These are phyloP conservation scores for Trametes punicea DNA, from an alignment of 768 basidiomycete species.

Conservation along the genomic window DNA sequence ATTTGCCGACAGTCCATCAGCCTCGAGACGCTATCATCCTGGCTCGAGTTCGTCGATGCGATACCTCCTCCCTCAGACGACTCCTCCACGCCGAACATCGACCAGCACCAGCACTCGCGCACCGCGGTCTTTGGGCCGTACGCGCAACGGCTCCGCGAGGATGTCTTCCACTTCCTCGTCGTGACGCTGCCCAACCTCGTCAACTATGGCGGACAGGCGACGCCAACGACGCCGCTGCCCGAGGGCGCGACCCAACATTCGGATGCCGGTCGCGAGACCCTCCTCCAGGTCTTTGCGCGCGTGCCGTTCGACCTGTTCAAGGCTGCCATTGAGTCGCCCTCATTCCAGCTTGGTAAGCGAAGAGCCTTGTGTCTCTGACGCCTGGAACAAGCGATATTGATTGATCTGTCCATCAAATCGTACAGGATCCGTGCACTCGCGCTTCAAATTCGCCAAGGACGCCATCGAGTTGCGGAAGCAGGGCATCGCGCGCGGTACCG, in stretches of 20 bases:
- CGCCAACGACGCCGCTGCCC: constrained; percentile 35
- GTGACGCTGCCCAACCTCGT: constrained; percentile 67
- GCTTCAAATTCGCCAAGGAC: constrained; percentile 91
- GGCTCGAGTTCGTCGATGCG: constrained; percentile 73
- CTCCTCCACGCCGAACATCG: constrained; percentile 41
- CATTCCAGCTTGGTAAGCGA: constrained; percentile 70
- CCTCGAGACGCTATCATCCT: constrained; percentile 68
- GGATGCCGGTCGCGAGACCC: constrained; percentile 59
- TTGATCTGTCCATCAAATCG: background rate
- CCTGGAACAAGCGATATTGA: background rate
- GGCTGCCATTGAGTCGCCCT: constrained; percentile 72
- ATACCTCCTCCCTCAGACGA: constrained; percentile 51
- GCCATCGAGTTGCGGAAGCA: constrained; percentile 81
- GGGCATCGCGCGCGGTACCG: constrained; percentile 64
- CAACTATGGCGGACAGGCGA: constrained; percentile 38
- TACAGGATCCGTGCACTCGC: constrained; percentile 77
- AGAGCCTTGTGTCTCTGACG: background rate
- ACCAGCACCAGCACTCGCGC: constrained; percentile 30
- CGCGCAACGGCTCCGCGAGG: constrained; percentile 70
- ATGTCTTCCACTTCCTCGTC: constrained; percentile 76
- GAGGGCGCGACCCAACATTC: constrained; percentile 29
- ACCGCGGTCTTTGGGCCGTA: constrained; percentile 72
- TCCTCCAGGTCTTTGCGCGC: constrained; percentile 70
- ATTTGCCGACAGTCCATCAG: constrained; percentile 73
- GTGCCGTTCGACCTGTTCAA: constrained; percentile 91